These are phyloP conservation scores for Phialemoniopsis sp. DNA, from an alignment of 2,329 filamentous ascomycete species.

Conservation along the genomic window DNA sequence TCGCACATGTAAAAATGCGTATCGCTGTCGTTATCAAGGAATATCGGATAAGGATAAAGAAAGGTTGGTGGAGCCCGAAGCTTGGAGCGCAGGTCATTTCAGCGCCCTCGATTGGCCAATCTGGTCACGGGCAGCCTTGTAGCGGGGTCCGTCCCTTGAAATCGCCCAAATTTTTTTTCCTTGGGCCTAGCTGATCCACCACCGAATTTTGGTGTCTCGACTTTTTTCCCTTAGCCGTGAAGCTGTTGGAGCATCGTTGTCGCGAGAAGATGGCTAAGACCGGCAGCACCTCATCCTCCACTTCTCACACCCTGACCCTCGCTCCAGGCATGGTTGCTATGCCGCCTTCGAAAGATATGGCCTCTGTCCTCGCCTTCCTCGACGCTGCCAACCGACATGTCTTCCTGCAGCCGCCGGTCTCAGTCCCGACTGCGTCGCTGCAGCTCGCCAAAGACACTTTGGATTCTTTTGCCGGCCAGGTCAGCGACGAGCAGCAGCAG, in stretches of 20 bases:
- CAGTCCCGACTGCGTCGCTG: conserved; percentile 66
- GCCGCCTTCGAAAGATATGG: conserved; percentile 12
- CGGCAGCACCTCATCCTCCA: conserved; percentile 53
- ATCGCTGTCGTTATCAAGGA: too few relatives aligned
- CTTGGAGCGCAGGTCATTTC: too few relatives aligned
- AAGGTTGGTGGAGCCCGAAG: too few relatives aligned
- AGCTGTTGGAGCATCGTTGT: too few relatives aligned
- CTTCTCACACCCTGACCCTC: conserved; percentile 59
- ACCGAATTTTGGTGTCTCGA: too few relatives aligned
- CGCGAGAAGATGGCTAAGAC: conserved; percentile 22
- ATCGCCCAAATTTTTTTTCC: background rate
- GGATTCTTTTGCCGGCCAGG: conserved; percentile 69
- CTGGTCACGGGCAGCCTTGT: conserved; percentile 1
- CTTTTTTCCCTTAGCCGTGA: too few relatives aligned
- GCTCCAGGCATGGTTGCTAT: conserved; percentile 35
- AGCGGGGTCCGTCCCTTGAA: background rate
- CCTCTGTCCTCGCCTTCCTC: conserved; percentile 45
- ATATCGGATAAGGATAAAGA: too few relatives aligned
- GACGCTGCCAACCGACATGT: conserved; percentile 59
- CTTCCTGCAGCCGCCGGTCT: conserved; percentile 70
- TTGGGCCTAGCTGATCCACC: background rate
- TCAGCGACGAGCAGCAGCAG: conserved; percentile 68
- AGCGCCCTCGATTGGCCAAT: background rate
- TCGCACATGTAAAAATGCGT: too few relatives aligned
- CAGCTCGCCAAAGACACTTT: conserved; percentile 76